A percentile compares a stretch with the other conserved stretches of the same genome.
phyloP scores from a whole-genome alignment of 768 basidiomycete species.

The Pisolithus orientalis region DNA sequence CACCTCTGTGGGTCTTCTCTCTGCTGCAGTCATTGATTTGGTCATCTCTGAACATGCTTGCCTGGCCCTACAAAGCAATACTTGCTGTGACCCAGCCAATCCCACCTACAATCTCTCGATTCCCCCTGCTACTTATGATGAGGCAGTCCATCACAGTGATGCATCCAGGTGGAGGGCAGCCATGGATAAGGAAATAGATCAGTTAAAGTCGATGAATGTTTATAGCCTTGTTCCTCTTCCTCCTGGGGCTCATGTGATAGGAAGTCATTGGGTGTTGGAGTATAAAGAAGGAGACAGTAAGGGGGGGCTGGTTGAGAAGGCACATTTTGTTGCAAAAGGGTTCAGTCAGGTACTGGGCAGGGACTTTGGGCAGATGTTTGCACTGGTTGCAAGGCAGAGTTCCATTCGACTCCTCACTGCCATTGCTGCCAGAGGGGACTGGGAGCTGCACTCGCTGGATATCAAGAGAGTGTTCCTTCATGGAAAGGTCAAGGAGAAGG shows the following conservation, averaged over 20 bases:
- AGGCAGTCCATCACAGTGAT: neutral
- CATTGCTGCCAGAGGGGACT: no score
- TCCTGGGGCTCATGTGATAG: no score
- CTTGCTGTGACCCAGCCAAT: neutral
- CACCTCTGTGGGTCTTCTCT: neutral
- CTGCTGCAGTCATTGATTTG: constrained; percentile 3
- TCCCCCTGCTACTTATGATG: no score
- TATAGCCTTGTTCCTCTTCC: no score
- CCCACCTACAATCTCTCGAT: neutral
- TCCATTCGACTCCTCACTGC: no score
- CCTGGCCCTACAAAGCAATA: neutral
- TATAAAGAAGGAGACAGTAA: no score
- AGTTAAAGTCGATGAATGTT: no score
- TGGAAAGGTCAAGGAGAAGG: constrained; percentile 7
- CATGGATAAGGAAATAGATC: neutral
- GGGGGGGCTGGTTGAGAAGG: neutral
- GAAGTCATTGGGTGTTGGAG: no score
- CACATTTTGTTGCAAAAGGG: neutral
- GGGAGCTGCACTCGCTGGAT: no score
- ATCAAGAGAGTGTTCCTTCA: neutral
- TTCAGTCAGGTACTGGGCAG: neutral
- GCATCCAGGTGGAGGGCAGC: neutral
- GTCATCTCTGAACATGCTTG: neutral
- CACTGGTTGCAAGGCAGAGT: no score
- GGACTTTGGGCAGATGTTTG: no score